Evolutionary conservation across 306 rosid genomes (phyloP).

Genomic region (Hippophae rhamnoides): DNA sequence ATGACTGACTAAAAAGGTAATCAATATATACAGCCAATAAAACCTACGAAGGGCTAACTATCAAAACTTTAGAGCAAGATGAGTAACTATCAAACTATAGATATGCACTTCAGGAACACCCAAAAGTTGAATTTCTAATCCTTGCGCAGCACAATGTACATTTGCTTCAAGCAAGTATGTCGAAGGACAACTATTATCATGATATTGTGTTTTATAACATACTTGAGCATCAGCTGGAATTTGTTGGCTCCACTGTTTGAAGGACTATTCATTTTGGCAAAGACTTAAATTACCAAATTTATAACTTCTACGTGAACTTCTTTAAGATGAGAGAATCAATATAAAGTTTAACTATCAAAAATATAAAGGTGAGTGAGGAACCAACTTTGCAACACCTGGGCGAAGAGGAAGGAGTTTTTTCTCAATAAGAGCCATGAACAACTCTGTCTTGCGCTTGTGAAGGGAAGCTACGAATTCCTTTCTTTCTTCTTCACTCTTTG

Average conservation of each 20-base stretch:
- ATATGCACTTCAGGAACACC: no score
- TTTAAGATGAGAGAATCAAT: neutral
- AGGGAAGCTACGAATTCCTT: slow-evolving; percentile 80
- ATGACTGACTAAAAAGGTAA: no score
- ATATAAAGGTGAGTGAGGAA: slow-evolving; percentile 35
- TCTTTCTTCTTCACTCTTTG: slow-evolving; percentile 60
- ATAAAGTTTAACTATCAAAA: neutral
- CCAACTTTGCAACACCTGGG: slow-evolving; percentile 95
- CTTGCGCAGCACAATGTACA: no score
- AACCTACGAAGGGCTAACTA: no score
- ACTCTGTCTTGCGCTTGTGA: slow-evolving; percentile 87
- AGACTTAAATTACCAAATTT: no score
- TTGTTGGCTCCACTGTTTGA: no score
- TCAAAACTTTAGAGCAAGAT: no score
- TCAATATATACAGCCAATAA: no score
- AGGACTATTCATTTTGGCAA: neutral
- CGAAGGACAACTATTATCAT: neutral
- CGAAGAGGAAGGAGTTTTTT: slow-evolving; percentile 89
- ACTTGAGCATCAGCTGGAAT: neutral
- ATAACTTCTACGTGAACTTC: neutral
- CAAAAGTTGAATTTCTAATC: no score
- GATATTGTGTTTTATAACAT: neutral
- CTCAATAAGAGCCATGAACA: slow-evolving; percentile 91
- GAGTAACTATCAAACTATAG: no score
- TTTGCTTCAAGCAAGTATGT: neutral